These are phyloP conservation scores for Letharia columbiana DNA, from an alignment of 495 filamentous ascomycete genomes.

Conservation along the genomic window DNA sequence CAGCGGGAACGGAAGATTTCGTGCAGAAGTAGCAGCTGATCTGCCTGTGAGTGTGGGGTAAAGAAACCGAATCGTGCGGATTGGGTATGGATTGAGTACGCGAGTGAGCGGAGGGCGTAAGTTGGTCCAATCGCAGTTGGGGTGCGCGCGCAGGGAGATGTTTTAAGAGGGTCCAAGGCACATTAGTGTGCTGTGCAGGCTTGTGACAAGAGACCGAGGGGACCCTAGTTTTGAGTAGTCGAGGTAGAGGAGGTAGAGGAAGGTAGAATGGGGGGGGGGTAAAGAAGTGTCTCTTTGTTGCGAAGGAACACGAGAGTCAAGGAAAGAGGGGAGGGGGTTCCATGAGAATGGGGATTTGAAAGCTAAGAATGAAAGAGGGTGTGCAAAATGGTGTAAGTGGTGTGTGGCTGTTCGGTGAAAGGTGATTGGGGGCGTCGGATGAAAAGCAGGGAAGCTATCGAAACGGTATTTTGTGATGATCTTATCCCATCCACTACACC, in stretches of 20 bases:
- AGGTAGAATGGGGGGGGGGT: background rate
- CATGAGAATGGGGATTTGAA: background rate
- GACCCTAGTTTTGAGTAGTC: background rate
- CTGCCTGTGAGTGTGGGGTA: constrained; percentile 25
- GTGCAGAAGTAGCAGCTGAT: constrained; percentile 25
- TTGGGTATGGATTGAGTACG: constrained; percentile 9
- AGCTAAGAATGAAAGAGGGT: constrained; percentile 1
- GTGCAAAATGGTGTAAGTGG: background rate
- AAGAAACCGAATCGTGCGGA: background rate
- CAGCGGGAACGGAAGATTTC: constrained; percentile 27
- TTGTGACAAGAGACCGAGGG: constrained; percentile 18
- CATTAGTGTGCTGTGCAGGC: constrained; percentile 18
- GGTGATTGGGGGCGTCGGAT: constrained; percentile 10
- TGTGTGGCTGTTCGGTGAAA: constrained; percentile 11
- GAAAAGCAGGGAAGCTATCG: background rate
- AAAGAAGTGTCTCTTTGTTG: background rate
- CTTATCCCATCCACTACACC: background rate
- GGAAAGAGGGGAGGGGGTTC: constrained; percentile 1
- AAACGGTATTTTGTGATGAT: background rate
- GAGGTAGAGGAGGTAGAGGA: background rate
- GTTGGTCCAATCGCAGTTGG: constrained; percentile 14
- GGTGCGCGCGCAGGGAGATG: constrained; percentile 6
- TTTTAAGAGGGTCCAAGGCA: constrained; percentile 7
- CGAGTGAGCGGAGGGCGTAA: constrained; percentile 9
- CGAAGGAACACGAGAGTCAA: constrained; percentile 1